These are phyloP conservation scores for Tulasnella sp. DNA, from an alignment of 768 basidiomycete genomes.

Conservation along the genomic window DNA sequence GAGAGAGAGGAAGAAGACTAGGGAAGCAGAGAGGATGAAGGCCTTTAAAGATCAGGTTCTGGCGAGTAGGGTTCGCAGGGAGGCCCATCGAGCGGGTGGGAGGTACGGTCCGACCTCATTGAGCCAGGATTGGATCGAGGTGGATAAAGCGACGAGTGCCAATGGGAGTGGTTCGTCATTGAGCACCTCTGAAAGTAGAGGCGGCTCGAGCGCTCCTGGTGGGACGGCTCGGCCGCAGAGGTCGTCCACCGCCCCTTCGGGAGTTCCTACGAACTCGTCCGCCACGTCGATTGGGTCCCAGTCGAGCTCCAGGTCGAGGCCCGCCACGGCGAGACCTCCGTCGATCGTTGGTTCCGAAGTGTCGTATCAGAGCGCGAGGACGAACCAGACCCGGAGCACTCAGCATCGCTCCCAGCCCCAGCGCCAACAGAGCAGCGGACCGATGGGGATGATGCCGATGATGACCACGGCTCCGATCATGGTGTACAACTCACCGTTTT, in stretches of 20 bases:
- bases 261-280: neutral
- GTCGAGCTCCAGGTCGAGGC: neutral
- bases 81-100: conserved; percentile 40
- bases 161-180: too few relatives aligned
- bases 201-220: neutral
- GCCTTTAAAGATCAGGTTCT: conserved; percentile 47
- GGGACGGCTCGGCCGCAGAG: neutral
- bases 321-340: neutral
- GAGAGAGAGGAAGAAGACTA: conserved; percentile 37
- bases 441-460: neutral
- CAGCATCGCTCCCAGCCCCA: neutral
- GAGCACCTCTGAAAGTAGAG: neutral
- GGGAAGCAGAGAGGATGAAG: conserved; percentile 44
- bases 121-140: neutral
- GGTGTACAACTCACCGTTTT: neutral
- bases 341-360: neutral
- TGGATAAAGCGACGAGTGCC: neutral
- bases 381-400: neutral
- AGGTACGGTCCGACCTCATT: neutral
- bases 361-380: neutral
- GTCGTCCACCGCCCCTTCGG: neutral
- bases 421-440: neutral
- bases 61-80: conserved; percentile 50
- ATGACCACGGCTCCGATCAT: neutral
- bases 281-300: neutral